These are phyloP conservation scores for Flaveria bidentis DNA, from an alignment of 129 eudicot species.

Conservation along the genomic window DNA sequence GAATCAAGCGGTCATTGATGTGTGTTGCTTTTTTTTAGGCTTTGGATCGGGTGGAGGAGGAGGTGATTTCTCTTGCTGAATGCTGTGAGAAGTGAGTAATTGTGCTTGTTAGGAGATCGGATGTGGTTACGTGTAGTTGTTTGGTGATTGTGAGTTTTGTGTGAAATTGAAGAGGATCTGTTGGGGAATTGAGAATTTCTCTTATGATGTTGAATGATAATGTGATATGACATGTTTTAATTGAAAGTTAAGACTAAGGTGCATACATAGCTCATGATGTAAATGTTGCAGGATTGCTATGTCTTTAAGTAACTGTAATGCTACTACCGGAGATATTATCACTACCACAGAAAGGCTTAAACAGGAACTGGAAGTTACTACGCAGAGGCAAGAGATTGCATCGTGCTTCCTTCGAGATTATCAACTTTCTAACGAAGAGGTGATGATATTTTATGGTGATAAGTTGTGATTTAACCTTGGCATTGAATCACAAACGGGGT, in stretches of 20 bases:
- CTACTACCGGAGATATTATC: conserved; percentile 89
- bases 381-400: conserved; percentile 96
- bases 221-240: background rate
- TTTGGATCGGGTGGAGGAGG: conserved; percentile 94
- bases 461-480: conserved; percentile 3
- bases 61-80: conserved; percentile 77
- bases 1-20: conserved; percentile 6
- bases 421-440: conserved; percentile 96
- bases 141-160: background rate
- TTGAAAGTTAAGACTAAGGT: background rate
- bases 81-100: conserved; percentile 80
- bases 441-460: conserved; percentile 17
- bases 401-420: conserved; percentile 92
- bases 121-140: background rate
- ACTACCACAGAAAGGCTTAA: conserved; percentile 94
- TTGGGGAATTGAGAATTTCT: background rate
- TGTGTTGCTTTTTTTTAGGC: conserved; percentile 45
- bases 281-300: conserved; percentile 68
- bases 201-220: background rate
- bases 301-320: conserved; percentile 79
- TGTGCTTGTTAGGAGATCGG: background rate
- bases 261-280: background rate
- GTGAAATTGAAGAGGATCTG: background rate
- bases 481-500: background rate
- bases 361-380: conserved; percentile 87